Evolutionary conservation across 169 alveolate genomes (phyloP).

Genomic region (Cystoisospora suis): DNA sequence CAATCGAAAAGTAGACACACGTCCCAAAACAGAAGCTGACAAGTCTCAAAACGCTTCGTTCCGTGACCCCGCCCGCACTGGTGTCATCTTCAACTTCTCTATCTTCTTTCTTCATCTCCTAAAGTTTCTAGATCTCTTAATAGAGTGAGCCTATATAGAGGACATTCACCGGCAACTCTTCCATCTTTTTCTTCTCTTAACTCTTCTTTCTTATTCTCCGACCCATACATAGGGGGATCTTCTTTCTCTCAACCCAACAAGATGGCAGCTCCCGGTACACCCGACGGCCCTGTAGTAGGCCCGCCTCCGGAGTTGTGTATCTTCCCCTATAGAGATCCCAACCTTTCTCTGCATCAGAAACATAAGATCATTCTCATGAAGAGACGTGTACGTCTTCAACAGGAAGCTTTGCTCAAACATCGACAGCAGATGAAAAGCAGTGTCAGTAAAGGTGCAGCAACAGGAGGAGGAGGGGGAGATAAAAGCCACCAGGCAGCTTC

Average conservation of each 20-base stretch:
- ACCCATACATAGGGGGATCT: too few species aligned
- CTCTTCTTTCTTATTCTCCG: too few species aligned
- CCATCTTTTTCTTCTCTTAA: too few species aligned
- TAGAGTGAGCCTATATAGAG: too few species aligned
- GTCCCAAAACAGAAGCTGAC: too few species aligned
- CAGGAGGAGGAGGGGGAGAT: background rate
- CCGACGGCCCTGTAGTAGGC: background rate
- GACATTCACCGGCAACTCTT: too few species aligned
- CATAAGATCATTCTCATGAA: constrained; percentile 9
- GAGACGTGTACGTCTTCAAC: constrained; percentile 24
- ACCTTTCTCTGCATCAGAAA: background rate
- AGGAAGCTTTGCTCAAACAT: background rate
- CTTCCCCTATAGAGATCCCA: background rate
- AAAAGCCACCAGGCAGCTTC: background rate
- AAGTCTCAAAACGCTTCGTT: too few species aligned
- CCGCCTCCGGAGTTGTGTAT: constrained; percentile 22
- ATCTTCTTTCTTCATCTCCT: too few species aligned
- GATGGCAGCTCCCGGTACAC: background rate
- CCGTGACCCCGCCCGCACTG: too few species aligned
- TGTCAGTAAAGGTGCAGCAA: background rate
- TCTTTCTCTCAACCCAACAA: background rate
- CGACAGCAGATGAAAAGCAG: background rate
- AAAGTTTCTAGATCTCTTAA: too few species aligned
- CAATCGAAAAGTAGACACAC: too few species aligned
- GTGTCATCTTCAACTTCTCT: too few species aligned